Conservation (phyloP, 768 basidiomycete species). For the Auriscalpium vulgare region DNA sequence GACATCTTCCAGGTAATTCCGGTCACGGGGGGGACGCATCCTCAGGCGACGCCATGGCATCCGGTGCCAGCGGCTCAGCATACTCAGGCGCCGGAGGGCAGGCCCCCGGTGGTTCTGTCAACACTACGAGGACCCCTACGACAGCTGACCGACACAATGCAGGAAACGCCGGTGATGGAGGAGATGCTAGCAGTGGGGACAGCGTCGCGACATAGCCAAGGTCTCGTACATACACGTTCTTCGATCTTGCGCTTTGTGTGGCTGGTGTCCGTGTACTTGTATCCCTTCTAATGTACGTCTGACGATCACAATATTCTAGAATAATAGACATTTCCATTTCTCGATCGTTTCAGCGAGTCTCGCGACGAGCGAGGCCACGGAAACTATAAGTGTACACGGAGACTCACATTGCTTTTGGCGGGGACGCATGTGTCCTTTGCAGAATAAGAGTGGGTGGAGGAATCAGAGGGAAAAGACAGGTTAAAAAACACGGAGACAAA, state of each 20-base stretch:
- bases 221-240: background rate
- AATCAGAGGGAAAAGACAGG: background rate
- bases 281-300: background rate
- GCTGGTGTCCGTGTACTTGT: background rate
- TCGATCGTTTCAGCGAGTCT: background rate
- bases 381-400: background rate
- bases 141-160: background rate
- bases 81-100: slow-evolving; percentile 21
- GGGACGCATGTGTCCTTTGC: background rate
- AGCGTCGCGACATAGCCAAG: background rate
- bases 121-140: too few relatives aligned
- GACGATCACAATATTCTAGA: background rate
- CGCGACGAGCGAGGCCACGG: background rate
- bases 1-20: slow-evolving; percentile 1
- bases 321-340: background rate
- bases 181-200: slow-evolving; percentile 6
- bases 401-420: background rate
- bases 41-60: slow-evolving; percentile 19
- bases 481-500: background rate
- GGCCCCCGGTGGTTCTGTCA: slow-evolving; percentile 21
- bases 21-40: slow-evolving; percentile 20
- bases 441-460: background rate
- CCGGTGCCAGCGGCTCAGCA: slow-evolving; percentile 19
- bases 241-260: background rate
- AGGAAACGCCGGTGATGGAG: slow-evolving; percentile 10